Evolutionary conservation across 352 stramenopile species (phyloP).

Genomic region (Phytophthora litchii): DNA sequence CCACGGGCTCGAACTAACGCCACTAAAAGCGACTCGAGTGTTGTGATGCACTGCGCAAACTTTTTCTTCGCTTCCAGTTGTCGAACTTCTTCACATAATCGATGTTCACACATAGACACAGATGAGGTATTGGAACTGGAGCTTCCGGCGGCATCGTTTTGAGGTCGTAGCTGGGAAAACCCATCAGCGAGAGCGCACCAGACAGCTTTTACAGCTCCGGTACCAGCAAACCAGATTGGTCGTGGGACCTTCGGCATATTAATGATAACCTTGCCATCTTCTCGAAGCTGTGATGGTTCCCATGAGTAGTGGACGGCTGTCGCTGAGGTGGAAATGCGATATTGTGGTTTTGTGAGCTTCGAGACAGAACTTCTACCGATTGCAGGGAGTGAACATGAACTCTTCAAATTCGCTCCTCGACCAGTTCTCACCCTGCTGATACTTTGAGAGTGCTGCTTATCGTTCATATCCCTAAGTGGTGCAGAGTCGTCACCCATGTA

Average conservation of each 20-base stretch:
- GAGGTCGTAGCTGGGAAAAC: slow-evolving; percentile 33
- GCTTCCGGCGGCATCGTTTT: slow-evolving; percentile 1
- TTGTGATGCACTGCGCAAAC: slow-evolving; percentile 80
- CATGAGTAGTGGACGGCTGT: slow-evolving; percentile 63
- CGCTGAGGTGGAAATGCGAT: slow-evolving; percentile 10
- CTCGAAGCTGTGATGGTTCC: slow-evolving; percentile 61
- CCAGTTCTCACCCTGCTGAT: neutral
- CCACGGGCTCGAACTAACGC: slow-evolving; percentile 63
- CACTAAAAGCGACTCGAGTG: slow-evolving; percentile 78
- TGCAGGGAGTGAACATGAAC: slow-evolving; percentile 26
- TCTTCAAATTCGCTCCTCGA: slow-evolving; percentile 3
- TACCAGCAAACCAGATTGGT: slow-evolving; percentile 88
- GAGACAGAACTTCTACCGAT: slow-evolving; percentile 9
- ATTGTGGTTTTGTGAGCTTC: slow-evolving; percentile 3
- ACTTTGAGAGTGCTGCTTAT: slow-evolving; percentile 5
- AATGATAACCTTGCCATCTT: slow-evolving; percentile 73
- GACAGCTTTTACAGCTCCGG: slow-evolving; percentile 78
- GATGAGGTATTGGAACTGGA: neutral
- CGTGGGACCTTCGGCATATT: slow-evolving; percentile 80
- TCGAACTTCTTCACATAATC: slow-evolving; percentile 78
- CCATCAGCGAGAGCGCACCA: slow-evolving; percentile 78
- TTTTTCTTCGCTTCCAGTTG: slow-evolving; percentile 81
- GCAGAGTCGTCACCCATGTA: neutral
- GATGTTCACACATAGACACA: slow-evolving; percentile 58
- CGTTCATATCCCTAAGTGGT: neutral